Percentiles rank a stretch among this genome's conserved stretches.
phyloP scores from a whole-genome alignment of 805 yeast species.

The Blastobotrys muscicola region DNA sequence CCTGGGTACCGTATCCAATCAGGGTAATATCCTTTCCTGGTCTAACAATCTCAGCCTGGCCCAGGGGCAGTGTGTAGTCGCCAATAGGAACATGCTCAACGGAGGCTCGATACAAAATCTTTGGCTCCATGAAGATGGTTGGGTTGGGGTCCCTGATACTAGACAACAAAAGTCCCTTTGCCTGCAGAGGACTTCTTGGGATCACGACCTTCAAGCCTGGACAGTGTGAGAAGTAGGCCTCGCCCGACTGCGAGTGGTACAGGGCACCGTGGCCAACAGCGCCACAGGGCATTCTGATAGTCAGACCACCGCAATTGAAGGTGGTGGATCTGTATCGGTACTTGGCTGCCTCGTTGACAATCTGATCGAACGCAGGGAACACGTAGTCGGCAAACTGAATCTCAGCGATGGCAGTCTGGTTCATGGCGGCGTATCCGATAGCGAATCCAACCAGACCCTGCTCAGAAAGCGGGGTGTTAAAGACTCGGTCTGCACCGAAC shows the following conservation, averaged over 20 bases:
- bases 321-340: slow-evolving; percentile 93
- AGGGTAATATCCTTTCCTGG: slow-evolving; percentile 77
- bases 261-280: slow-evolving; percentile 97
- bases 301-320: slow-evolving; percentile 79
- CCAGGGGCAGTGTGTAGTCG: slow-evolving; percentile 78
- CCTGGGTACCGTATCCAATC: slow-evolving; percentile 78
- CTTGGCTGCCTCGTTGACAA: slow-evolving; percentile 91
- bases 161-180: slow-evolving; percentile 82
- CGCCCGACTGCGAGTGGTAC: slow-evolving; percentile 89
- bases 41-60: slow-evolving; percentile 77
- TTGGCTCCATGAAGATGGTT: slow-evolving; percentile 87
- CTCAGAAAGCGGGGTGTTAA: slow-evolving; percentile 90
- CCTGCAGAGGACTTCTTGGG: slow-evolving; percentile 85
- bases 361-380: slow-evolving; percentile 94
- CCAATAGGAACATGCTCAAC: slow-evolving; percentile 75
- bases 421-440: slow-evolving; percentile 81
- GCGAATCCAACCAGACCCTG: slow-evolving; percentile 89
- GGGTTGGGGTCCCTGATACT: slow-evolving; percentile 93
- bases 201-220: slow-evolving; percentile 90
- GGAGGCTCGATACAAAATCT: slow-evolving; percentile 74
- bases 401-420: slow-evolving; percentile 85
- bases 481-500: slow-evolving; percentile 77
- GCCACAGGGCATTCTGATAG: slow-evolving; percentile 95
- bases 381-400: slow-evolving; percentile 96
- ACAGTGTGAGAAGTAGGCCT: slow-evolving; percentile 89